These are phyloP conservation scores for Eruca vesicaria DNA, from an alignment of 441 rosid genomes.

Conservation along the genomic window DNA sequence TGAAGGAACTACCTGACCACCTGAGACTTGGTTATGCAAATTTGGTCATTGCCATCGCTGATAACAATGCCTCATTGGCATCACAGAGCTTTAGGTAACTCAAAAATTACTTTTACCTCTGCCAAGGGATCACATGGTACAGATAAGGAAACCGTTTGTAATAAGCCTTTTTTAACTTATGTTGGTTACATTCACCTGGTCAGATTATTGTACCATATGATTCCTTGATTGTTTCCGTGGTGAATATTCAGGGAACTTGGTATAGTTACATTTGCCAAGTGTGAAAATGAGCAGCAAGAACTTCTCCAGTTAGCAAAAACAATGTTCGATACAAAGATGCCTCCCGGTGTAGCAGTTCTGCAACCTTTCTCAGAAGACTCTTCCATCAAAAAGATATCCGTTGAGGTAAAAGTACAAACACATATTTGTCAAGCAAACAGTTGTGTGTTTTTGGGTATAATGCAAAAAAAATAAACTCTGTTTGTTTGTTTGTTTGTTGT, in stretches of 20 bases:
- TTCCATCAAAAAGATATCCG: slow-evolving; percentile 66
- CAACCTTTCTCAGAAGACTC: slow-evolving; percentile 92
- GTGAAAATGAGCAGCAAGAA: slow-evolving; percentile 67
- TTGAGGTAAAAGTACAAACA: slow-evolving; percentile 46
- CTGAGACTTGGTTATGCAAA: slow-evolving; percentile 85
- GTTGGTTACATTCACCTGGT: neutral
- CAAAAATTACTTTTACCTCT: neutral
- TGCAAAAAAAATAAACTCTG: neutral
- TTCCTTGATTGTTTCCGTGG: neutral
- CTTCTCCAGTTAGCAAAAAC: slow-evolving; percentile 72
- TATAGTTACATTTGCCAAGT: slow-evolving; percentile 52
- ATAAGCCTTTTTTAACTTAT: neutral
- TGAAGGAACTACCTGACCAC: slow-evolving; percentile 82
- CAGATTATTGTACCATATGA: neutral
- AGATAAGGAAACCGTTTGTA: too few species aligned
- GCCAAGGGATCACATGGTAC: too few species aligned
- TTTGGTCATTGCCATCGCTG: slow-evolving; percentile 79
- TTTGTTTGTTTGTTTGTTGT: neutral
- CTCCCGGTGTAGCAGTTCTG: slow-evolving; percentile 70
- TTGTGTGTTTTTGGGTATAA: neutral
- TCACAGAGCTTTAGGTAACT: slow-evolving; percentile 73
- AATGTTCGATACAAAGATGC: slow-evolving; percentile 86
- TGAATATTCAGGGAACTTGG: slow-evolving; percentile 70
- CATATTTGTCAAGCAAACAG: neutral
- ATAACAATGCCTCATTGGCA: slow-evolving; percentile 58